Conservation (phyloP, 78 protist species). For the Salpingoeca rosetta region DNA sequence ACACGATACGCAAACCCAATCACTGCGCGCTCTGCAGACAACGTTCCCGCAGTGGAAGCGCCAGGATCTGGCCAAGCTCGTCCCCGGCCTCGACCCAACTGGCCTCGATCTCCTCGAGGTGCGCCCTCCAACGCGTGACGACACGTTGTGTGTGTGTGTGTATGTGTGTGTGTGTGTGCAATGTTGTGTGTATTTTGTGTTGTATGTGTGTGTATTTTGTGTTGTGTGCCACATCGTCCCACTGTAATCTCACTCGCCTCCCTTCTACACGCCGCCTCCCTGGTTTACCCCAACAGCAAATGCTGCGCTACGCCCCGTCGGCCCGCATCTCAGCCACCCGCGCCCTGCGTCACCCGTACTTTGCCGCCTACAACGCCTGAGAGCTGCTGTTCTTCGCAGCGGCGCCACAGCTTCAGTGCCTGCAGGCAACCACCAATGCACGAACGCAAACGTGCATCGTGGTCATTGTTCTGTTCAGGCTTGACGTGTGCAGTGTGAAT, state of each 20-base stretch:
- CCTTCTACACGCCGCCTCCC: conserved; percentile 7
- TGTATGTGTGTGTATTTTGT: too few species aligned
- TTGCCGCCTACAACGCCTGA: conserved; percentile 16
- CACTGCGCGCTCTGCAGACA: neutral
- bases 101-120: conserved; percentile 53
- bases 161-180: neutral
- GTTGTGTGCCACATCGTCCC: neutral
- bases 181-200: neutral
- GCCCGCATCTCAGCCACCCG: conserved; percentile 73
- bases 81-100: conserved; percentile 34
- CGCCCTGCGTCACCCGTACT: conserved; percentile 87
- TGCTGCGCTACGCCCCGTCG: conserved; percentile 83
- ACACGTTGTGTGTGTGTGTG: too few species aligned
- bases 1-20: neutral
- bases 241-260: neutral
- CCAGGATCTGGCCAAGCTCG: conserved; percentile 28
- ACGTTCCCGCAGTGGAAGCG: conserved; percentile 6
- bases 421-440: too few species aligned
- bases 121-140: too few species aligned
- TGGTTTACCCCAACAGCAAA: conserved; percentile 1
- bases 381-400: too few species aligned
- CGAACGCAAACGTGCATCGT: neutral
- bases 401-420: too few species aligned
- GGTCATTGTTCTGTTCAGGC: neutral
- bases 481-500: neutral